These are phyloP conservation scores for Cyclotella sp. DNA, from an alignment of 108 stramenopile species.

Conservation along the genomic window DNA sequence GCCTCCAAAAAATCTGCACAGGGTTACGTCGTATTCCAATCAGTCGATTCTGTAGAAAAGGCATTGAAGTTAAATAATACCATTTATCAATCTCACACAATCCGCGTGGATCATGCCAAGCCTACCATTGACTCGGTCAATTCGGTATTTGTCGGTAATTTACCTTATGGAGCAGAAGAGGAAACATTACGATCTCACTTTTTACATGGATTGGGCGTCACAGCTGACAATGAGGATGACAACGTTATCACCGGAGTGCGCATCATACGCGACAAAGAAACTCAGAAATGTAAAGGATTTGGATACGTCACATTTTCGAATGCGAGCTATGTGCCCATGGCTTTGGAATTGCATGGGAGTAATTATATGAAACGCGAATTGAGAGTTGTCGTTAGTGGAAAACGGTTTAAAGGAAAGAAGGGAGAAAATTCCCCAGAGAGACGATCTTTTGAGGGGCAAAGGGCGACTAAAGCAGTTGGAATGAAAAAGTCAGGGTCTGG, in stretches of 20 bases:
- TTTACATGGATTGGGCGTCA: slow-evolving; percentile 32
- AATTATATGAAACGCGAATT: slow-evolving; percentile 71
- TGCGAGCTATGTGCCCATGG: slow-evolving; percentile 61
- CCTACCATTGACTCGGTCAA: slow-evolving; percentile 65
- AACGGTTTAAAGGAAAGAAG: slow-evolving; percentile 68
- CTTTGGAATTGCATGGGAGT: slow-evolving; percentile 68
- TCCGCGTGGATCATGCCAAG: slow-evolving; percentile 48
- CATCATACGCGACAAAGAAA: slow-evolving; percentile 82
- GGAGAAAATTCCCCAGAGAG: slow-evolving; percentile 13
- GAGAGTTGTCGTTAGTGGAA: slow-evolving; percentile 80
- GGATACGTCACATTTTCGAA: slow-evolving; percentile 77
- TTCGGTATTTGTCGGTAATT: slow-evolving; percentile 82
- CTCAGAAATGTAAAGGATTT: slow-evolving; percentile 82
- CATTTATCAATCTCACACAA: slow-evolving; percentile 59
- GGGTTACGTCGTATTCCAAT: slow-evolving; percentile 84
- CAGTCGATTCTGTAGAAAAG: slow-evolving; percentile 58
- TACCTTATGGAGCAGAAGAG: slow-evolving; percentile 81
- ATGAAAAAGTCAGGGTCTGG: slow-evolving; percentile 51
- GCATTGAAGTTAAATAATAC: slow-evolving; percentile 78
- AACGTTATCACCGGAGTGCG: slow-evolving; percentile 68
- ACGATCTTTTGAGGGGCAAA: slow-evolving; percentile 29
- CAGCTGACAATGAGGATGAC: slow-evolving; percentile 43
- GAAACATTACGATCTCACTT: slow-evolving; percentile 69
- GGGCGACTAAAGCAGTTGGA: slow-evolving; percentile 24
- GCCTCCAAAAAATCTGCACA: slow-evolving; percentile 49